Base-by-base conservation (phyloP, 768 basidiomycete species). In the Porphyrellus cyaneotinctus region DNA sequence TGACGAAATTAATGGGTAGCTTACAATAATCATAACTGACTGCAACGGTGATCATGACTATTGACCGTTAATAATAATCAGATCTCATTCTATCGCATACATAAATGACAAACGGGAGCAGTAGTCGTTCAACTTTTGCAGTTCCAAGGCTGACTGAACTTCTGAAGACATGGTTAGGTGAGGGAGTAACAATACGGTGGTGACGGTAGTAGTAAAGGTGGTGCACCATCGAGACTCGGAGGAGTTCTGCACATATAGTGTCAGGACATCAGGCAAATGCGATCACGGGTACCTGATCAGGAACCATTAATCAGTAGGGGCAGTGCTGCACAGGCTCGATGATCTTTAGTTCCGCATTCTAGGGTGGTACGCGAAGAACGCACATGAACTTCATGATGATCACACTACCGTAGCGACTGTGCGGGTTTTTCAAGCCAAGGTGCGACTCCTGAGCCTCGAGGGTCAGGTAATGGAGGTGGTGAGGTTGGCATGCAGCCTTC, bases 21-120 rank as follows among this genome's bases (percentile, higher is more conserved):
- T 30, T 31, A 48, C 47, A 48, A n/a, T 48, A 39, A 20, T 48
- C 47, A n/a, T 48, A 48, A 48, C 35, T 30, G 17, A 51, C 12
- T 44, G 50, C 42, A 18, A n/a, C 24, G 28, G 38, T 17, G 20
- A 48, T 23, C 6, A 39, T 15, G 26, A 48, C 47, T 39, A 39
- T 4, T 31, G n/a, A 3, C 3, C 2, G 30, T 31, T 10, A 39
- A 18, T 23, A n/a, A 2, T 3, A 2, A 39, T 31, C 15, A 39
- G 26, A 20, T 11, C 30, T 22, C 47, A 13, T 22, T 12, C 9
- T 15, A 14, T 6, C 12, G 26, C 10, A 14, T 23, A 13, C 4
- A 15, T 7, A 30, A 44, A 51, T 13, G 28, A 44, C 50, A 1
- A n/a, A 51, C 50, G 42, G 17, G 35, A 44, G 9, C 26, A 18